Evolutionary conservation across 768 basidiomycete genomes (phyloP), one percentile per base, ranked within the genome.

Genomic region (Crassisporium funariophilum): DNA sequence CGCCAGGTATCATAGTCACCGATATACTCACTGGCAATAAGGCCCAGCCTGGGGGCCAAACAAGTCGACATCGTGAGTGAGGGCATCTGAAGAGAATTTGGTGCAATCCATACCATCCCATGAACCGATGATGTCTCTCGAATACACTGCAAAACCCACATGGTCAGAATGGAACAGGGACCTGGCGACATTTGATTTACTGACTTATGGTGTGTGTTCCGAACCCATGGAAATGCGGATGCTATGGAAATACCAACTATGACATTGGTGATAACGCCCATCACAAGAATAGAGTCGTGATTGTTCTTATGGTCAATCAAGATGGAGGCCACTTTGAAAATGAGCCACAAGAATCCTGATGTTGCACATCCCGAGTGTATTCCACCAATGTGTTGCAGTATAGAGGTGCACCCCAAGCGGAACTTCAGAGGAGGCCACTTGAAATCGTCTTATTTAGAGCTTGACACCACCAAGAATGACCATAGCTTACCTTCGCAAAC

Each of bases 331-430:
- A 88, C 66, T 59, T 78, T 79, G 54, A 80, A 80, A 39, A 88
- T 67, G 35, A 90, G 74, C 88, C 88, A 91, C 12, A 77, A 69
- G 46, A 86, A 78, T 38, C 86, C 88, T 23, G 88, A 88, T 19
- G 77, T 67, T 3, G 87, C 87, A 62, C 89, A 91, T 21, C 88
- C 87, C n/a, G 83, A 84, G 59, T 91, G 89, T 52, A 91, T 88
- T 16, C 89, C 89, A 4, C 89, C 89, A 11, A 91, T 77, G 61
- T 91, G 89, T 71, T 86, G 75, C 16, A 90, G 73, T 4, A 80
- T 73, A 13, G 87, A 88, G 5, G 88, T 90, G 61, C 84, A 87
- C 22, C 70, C 83, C 5, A 89, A 72, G 43, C 88, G 76, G 58
- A 81, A 88, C 66, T 55, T 55, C 9, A 77, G 62, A 27, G 75